Evolutionary conservation across 257 asterid genomes (phyloP).

Genomic region (Henckelia pumila): DNA sequence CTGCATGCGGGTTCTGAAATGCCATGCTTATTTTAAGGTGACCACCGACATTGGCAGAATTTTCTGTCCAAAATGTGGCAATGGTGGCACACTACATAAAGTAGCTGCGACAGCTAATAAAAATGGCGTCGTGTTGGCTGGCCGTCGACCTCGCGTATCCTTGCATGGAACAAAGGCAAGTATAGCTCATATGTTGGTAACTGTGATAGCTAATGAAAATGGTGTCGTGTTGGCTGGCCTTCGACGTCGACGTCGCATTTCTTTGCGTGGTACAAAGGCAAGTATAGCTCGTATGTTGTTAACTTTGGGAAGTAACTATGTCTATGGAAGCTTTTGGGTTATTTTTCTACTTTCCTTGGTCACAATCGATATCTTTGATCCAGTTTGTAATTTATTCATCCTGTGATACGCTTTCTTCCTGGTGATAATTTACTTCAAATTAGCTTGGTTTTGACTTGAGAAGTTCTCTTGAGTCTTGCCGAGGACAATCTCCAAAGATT

Average conservation of each 20-base stretch:
- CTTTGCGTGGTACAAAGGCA: too few species aligned
- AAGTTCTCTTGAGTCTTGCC: not conserved
- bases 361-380: not conserved
- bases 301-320: constrained; percentile 7
- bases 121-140: constrained; percentile 75
- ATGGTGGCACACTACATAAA: constrained; percentile 93
- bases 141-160: constrained; percentile 77
- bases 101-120: constrained; percentile 91
- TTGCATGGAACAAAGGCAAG: constrained; percentile 92
- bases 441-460: not conserved
- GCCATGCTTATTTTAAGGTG: constrained; percentile 97
- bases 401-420: not conserved
- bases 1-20: constrained; percentile 89
- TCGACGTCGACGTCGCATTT: too few species aligned
- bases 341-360: constrained; percentile 4
- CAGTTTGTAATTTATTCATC: not conserved
- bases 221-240: too few species aligned
- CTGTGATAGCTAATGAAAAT: too few species aligned
- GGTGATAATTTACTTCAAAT: not conserved
- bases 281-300: too few species aligned
- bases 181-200: not conserved
- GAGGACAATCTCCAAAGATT: not conserved
- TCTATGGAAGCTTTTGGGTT: not conserved
- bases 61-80: constrained; percentile 95
- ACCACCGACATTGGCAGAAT: constrained; percentile 86